A percentile compares a stretch with the other conserved stretches of the same genome.
Evolutionary conservation across 768 basidiomycete species (phyloP).

Genomic region (Hericium coralloides): DNA sequence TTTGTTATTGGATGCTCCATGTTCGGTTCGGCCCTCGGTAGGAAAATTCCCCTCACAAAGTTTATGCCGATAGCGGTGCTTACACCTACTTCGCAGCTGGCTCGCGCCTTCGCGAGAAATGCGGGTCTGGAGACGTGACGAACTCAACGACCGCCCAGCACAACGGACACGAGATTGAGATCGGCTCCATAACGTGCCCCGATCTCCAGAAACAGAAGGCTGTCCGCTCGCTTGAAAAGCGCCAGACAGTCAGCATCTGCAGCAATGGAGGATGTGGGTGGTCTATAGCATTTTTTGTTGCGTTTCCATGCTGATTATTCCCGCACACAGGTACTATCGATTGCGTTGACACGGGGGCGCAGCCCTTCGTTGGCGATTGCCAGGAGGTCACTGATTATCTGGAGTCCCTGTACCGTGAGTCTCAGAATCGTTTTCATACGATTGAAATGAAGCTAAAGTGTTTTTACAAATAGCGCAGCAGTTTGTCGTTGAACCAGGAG

Average conservation of each 20-base stretch:
- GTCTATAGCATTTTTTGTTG: neutral
- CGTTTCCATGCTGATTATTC: neutral
- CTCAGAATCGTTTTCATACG: neutral
- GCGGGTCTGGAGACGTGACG: neutral
- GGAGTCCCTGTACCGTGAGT: neutral
- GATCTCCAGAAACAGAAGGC: neutral
- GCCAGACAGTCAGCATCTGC: neutral
- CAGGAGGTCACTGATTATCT: neutral
- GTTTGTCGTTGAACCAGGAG: neutral
- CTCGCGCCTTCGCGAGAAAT: conserved; percentile 5
- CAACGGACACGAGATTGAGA: neutral
- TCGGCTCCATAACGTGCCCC: neutral
- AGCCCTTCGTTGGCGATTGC: neutral
- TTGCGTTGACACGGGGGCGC: neutral
- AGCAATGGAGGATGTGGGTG: neutral
- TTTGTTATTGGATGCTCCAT: neutral
- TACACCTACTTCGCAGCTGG: neutral
- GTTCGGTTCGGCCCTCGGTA: neutral
- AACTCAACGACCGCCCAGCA: neutral
- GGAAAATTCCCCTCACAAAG: neutral
- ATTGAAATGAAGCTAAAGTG: neutral
- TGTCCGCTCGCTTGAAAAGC: neutral
- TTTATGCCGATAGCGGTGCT: neutral
- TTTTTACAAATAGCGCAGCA: neutral
- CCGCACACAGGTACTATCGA: neutral